phyloP scores from a whole-genome alignment of 2,329 filamentous ascomycete genomes.

The Fusarium devonianum region DNA sequence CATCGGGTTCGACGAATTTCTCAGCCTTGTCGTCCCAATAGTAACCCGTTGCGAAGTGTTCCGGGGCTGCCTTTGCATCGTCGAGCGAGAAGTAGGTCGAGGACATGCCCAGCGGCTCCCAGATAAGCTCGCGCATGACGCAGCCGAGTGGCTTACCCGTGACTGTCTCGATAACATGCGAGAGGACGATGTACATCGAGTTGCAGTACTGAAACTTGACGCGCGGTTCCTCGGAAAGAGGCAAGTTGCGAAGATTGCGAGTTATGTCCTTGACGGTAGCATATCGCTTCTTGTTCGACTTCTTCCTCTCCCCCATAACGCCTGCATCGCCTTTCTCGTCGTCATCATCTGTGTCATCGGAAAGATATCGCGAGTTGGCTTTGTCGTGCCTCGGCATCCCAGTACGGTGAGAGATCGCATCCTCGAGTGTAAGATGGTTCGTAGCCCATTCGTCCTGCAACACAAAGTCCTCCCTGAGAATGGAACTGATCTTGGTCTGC shows the following conservation, averaged over 20 bases:
- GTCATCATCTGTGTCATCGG: constrained; percentile 40
- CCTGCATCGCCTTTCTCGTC: constrained; percentile 47
- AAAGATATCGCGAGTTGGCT: constrained; percentile 14
- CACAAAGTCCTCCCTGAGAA: constrained; percentile 62
- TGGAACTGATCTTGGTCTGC: constrained; percentile 53
- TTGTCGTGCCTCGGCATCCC: constrained; percentile 56
- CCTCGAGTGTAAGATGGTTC: constrained; percentile 59
- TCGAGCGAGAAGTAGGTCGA: constrained; percentile 48
- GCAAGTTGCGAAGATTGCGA: constrained; percentile 55
- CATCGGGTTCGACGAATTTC: constrained; percentile 37
- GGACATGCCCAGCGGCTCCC: constrained; percentile 56
- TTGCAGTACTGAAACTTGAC: constrained; percentile 58
- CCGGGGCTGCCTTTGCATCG: constrained; percentile 35
- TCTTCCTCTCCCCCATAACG: too few relatives aligned
- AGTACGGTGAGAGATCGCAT: constrained; percentile 60
- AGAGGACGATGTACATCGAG: constrained; percentile 55
- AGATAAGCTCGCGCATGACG: constrained; percentile 52
- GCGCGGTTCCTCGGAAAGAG: constrained; percentile 53
- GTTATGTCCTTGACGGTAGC: constrained; percentile 48
- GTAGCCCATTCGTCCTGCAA: constrained; percentile 56
- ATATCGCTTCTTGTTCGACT: constrained; percentile 44
- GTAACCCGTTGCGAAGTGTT: constrained; percentile 53
- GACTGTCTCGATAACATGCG: constrained; percentile 55
- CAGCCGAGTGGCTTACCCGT: constrained; percentile 48
- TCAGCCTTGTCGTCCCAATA: constrained; percentile 45